phyloP scores from a whole-genome alignment of 1,284 basidiomycete genomes.

The Gymnopus androsaceus region DNA sequence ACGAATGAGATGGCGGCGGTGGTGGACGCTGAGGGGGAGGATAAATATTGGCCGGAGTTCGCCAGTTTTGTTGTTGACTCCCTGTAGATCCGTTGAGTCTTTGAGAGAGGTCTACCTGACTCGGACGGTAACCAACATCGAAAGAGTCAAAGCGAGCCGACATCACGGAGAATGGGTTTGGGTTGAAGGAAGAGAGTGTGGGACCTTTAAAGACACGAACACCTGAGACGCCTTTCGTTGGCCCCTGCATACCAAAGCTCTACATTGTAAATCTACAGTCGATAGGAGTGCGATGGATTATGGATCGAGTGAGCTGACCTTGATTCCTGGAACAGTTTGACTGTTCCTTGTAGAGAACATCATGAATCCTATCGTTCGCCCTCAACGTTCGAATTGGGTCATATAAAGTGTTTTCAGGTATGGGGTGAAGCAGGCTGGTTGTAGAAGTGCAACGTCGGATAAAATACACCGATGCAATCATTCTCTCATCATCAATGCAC shows the following conservation, averaged over 20 bases:
- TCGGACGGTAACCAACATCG: conserved; percentile 40
- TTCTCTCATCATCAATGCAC: not conserved
- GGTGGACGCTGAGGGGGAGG: not conserved
- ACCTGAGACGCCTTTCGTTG: conserved; percentile 45
- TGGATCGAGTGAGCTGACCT: not conserved
- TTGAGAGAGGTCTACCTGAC: not conserved
- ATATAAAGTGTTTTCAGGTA: no score
- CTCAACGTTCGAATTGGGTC: no score
- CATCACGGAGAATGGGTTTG: conserved; percentile 36
- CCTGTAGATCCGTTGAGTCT: not conserved
- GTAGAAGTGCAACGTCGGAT: not conserved
- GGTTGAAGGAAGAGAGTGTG: conserved; percentile 30
- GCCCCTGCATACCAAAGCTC: conserved; percentile 31
- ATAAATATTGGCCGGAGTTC: conserved; percentile 1
- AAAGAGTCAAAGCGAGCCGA: conserved; percentile 33
- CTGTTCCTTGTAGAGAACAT: conserved; percentile 11
- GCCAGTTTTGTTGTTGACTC: conserved; percentile 3
- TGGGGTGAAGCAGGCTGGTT: not conserved
- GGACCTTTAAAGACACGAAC: conserved; percentile 55
- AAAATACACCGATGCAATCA: not conserved
- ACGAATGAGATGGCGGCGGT: not conserved
- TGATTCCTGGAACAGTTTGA: not conserved
- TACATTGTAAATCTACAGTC: conserved; percentile 23
- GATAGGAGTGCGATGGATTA: not conserved
- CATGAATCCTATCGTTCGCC: not conserved